Percentiles rank a stretch among this genome's conserved stretches.
phyloP scores from a whole-genome alignment of 2,329 filamentous ascomycete species.

The Microthyrium microscopicum region DNA sequence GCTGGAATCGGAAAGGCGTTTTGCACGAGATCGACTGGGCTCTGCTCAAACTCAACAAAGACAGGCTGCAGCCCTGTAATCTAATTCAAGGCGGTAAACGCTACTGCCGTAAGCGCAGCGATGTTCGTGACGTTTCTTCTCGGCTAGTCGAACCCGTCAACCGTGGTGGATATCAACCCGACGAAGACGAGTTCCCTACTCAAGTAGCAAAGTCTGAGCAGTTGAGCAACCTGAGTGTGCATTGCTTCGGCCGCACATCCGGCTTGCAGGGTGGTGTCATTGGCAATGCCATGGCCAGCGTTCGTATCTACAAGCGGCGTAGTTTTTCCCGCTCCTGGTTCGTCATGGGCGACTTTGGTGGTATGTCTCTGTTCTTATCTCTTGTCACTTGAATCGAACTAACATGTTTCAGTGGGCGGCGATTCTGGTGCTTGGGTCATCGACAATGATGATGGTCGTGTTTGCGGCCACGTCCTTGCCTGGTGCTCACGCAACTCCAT shows the following conservation, averaged over 20 bases:
- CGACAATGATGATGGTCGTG: conserved; percentile 56
- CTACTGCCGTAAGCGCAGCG: conserved; percentile 12
- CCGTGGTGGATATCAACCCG: conserved; percentile 17
- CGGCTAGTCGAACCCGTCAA: conserved; percentile 20
- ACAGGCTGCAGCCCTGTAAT: conserved; percentile 57
- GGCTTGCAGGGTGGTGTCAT: conserved; percentile 69
- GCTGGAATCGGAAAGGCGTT: conserved; percentile 52
- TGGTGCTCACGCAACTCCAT: conserved; percentile 67
- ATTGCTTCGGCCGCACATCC: conserved; percentile 76
- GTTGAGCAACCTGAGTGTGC: conserved; percentile 62
- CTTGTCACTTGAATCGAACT: conserved; percentile 5
- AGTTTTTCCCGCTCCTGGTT: conserved; percentile 61
- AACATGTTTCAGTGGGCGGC: conserved; percentile 46
- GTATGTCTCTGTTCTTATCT: conserved; percentile 19
- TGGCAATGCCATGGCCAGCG: conserved; percentile 58
- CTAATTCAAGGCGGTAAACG: conserved; percentile 40
- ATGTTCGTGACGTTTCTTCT: conserved; percentile 11
- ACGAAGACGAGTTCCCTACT: conserved; percentile 32
- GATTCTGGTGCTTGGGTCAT: conserved; percentile 92
- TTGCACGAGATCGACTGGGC: conserved; percentile 95
- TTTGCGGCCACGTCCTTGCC: conserved; percentile 82
- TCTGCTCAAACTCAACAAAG: conserved; percentile 60
- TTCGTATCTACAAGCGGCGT: conserved; percentile 72
- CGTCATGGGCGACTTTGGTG: conserved; percentile 42
- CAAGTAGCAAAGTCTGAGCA: conserved; percentile 41